phyloP scores from a whole-genome alignment of 2,329 filamentous ascomycete species.

The Fusarium nelsonii region DNA sequence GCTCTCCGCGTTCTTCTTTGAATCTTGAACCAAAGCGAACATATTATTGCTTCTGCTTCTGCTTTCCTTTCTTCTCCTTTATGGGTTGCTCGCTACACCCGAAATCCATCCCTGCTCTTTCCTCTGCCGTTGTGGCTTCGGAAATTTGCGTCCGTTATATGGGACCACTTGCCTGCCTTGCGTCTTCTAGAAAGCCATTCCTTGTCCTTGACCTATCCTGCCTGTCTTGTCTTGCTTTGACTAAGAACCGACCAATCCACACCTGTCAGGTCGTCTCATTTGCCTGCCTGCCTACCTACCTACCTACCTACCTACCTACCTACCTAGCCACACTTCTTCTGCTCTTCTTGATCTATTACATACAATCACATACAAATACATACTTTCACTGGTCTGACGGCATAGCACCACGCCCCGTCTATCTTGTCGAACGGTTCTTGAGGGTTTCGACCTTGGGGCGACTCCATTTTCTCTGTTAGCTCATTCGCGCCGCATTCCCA shows the following conservation, averaged over 20 bases:
- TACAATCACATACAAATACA: constrained; percentile 6
- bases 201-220: constrained; percentile 27
- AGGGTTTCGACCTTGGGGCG: constrained; percentile 40
- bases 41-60: constrained; percentile 26
- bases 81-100: constrained; percentile 52
- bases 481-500: constrained; percentile 45
- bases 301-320: neutral
- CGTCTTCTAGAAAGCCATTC: constrained; percentile 38
- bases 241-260: neutral
- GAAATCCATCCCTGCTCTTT: constrained; percentile 30
- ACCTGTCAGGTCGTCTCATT: neutral
- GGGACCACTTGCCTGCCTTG: constrained; percentile 43
- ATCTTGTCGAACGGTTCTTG: constrained; percentile 36
- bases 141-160: constrained; percentile 26
- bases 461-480: constrained; percentile 39
- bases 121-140: constrained; percentile 23
- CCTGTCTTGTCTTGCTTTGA: constrained; percentile 10
- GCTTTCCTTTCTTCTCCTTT: constrained; percentile 17
- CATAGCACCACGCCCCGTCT: constrained; percentile 28
- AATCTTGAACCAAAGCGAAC: constrained; percentile 35
- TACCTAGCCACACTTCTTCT: neutral
- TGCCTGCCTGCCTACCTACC: neutral
- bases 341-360: constrained; percentile 30
- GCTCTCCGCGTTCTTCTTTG: constrained; percentile 45
- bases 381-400: constrained; percentile 12